Percentiles rank a stretch among this genome's conserved stretches.
These are phyloP conservation scores for Taiwanofungus camphoratus DNA, from an alignment of 1,284 basidiomycete genomes.

Conservation along the genomic window DNA sequence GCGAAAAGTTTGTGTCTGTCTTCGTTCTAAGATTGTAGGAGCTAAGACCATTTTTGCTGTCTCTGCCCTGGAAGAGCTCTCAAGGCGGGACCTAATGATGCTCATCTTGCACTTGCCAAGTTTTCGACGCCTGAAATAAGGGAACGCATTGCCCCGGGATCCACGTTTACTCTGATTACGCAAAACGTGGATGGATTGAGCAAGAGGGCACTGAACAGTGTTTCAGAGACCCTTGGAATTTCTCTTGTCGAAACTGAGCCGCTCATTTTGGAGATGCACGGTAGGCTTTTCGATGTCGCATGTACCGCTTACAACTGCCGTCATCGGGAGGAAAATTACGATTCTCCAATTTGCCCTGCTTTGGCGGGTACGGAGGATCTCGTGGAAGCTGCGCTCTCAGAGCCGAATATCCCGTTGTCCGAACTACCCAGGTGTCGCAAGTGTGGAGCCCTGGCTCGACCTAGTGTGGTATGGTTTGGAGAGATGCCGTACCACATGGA, in stretches of 20 bases:
- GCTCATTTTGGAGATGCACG: constrained; percentile 60
- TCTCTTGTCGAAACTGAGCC: constrained; percentile 5
- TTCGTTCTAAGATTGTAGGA: too few species aligned
- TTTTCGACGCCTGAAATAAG: constrained; percentile 38
- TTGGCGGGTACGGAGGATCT: constrained; percentile 46
- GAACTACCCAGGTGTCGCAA: constrained; percentile 47
- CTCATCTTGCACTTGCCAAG: constrained; percentile 46
- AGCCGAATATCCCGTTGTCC: constrained; percentile 37
- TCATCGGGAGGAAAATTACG: constrained; percentile 35
- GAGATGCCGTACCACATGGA: constrained; percentile 42
- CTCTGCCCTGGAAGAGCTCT: constrained; percentile 36
- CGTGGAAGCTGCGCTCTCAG: constrained; percentile 32
- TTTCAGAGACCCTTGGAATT: constrained; percentile 8
- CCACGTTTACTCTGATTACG: constrained; percentile 52
- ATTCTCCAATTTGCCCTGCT: constrained; percentile 46
- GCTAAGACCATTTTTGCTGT: too few species aligned
- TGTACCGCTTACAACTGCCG: constrained; percentile 42
- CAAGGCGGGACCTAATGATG: constrained; percentile 47
- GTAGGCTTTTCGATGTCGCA: constrained; percentile 48
- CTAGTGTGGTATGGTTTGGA: constrained; percentile 66
- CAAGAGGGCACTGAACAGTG: constrained; percentile 27
- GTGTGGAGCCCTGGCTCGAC: constrained; percentile 47
- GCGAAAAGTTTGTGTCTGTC: constrained; percentile 38
- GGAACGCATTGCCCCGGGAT: constrained; percentile 30
- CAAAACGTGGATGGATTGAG: constrained; percentile 67